Conservation (phyloP, 176 grass and related monocot species). For the Lolium rigidum region DNA sequence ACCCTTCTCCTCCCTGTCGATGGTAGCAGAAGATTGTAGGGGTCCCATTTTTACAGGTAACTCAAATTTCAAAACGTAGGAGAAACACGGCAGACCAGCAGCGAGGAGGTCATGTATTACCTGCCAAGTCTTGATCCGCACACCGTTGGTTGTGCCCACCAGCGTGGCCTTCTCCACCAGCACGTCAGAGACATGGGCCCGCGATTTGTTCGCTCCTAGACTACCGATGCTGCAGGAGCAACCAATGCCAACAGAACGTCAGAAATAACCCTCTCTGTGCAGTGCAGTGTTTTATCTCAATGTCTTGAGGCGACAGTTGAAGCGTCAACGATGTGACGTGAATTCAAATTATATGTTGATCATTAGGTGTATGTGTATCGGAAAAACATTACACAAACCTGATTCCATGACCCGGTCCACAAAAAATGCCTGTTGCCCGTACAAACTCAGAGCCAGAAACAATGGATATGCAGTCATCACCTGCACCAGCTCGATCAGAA, state of each 20-base stretch:
- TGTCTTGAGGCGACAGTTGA: not conserved
- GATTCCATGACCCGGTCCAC: constrained; percentile 85
- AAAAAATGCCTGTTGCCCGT: constrained; percentile 56
- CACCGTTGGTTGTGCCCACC: constrained; percentile 78
- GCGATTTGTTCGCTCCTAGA: constrained; percentile 60
- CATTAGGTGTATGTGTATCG: not conserved
- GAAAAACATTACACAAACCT: constrained; percentile 33
- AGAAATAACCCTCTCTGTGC: constrained; percentile 15
- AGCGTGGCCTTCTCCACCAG: constrained; percentile 66
- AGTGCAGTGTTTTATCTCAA: constrained; percentile 3
- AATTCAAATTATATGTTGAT: not conserved
- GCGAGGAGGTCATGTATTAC: constrained; percentile 51
- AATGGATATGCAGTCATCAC: constrained; percentile 93
- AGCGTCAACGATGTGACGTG: constrained; percentile 1
- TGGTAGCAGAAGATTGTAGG: constrained; percentile 21
- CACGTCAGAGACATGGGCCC: constrained; percentile 73
- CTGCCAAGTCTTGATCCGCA: constrained; percentile 96
- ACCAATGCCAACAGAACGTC: constrained; percentile 37
- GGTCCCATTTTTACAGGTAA: not conserved
- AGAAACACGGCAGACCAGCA: not conserved
- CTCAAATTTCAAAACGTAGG: constrained; percentile 28
- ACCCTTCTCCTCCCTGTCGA: constrained; percentile 68
- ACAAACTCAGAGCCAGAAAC: constrained; percentile 64
- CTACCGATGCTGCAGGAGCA: constrained; percentile 74
- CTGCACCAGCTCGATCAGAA: constrained; percentile 32